Percentiles rank a stretch among this genome's conserved stretches.
phyloP scores from a whole-genome alignment of 129 eudicot genomes.

The Chrysanthemum seticuspe region DNA sequence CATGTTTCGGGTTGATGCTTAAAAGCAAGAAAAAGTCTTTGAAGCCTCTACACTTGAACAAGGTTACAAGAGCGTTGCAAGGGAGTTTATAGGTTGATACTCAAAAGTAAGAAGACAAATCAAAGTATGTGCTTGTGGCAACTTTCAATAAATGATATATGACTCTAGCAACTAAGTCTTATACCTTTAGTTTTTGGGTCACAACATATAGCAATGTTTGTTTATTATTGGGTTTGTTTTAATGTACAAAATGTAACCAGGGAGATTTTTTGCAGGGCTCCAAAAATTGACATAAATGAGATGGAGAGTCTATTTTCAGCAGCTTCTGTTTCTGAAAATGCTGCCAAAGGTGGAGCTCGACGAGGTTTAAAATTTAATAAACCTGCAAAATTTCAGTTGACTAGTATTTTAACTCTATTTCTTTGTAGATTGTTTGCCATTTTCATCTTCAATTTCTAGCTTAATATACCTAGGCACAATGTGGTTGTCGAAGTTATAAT shows the following conservation, averaged over 20 bases:
- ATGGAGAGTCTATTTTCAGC: slow-evolving; percentile 89
- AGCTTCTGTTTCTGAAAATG: slow-evolving; percentile 63
- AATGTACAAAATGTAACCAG: slow-evolving; percentile 22
- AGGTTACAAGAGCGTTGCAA: slow-evolving; percentile 92
- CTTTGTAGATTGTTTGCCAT: not conserved
- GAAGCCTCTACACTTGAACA: slow-evolving; percentile 93
- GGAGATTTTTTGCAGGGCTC: slow-evolving; percentile 59
- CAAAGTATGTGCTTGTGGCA: slow-evolving; percentile 50
- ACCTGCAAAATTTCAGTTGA: slow-evolving; percentile 95
- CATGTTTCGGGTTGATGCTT: no score
- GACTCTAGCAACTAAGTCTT: slow-evolving; percentile 2
- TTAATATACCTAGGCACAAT: not conserved
- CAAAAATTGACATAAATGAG: slow-evolving; percentile 92
- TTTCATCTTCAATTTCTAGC: slow-evolving; percentile 20
- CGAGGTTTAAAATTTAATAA: slow-evolving; percentile 76
- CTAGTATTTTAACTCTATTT: slow-evolving; percentile 34
- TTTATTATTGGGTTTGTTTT: not conserved
- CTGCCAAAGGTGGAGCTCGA: slow-evolving; percentile 58
- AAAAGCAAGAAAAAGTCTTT: slow-evolving; percentile 52
- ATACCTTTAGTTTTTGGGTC: not conserved
- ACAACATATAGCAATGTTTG: not conserved
- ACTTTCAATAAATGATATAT: slow-evolving; percentile 11
- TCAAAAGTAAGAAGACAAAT: slow-evolving; percentile 69
- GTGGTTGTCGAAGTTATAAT: slow-evolving; percentile 2
- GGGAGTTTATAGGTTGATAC: slow-evolving; percentile 98